These are phyloP conservation scores for Poronia punctata DNA, from an alignment of 495 filamentous ascomycete species.

Conservation along the genomic window DNA sequence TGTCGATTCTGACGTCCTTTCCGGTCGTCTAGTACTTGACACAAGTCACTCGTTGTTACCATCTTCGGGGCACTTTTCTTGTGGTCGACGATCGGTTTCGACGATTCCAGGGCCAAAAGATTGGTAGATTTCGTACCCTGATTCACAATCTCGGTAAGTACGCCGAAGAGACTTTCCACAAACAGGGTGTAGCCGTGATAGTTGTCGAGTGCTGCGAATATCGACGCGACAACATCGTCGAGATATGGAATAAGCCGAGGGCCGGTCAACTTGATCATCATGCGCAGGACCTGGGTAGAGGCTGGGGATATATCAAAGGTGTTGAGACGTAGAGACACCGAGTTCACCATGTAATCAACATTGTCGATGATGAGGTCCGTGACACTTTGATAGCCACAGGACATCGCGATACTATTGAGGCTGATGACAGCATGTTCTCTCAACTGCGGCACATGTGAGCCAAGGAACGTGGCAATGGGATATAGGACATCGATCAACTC, in stretches of 20 bases:
- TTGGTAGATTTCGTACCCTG: slow-evolving; percentile 64
- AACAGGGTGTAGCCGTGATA: slow-evolving; percentile 90
- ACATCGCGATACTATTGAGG: slow-evolving; percentile 66
- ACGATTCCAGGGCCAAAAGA: slow-evolving; percentile 37
- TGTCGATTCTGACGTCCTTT: slow-evolving; percentile 32
- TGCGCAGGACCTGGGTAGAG: slow-evolving; percentile 80
- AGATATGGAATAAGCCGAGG: slow-evolving; percentile 76
- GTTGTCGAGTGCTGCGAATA: slow-evolving; percentile 84
- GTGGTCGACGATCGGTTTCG: slow-evolving; percentile 26
- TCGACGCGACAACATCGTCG: slow-evolving; percentile 81
- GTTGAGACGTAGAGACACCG: slow-evolving; percentile 81
- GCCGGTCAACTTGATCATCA: slow-evolving; percentile 90
- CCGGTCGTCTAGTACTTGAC: slow-evolving; percentile 21
- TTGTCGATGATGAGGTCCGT: slow-evolving; percentile 83
- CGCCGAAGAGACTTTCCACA: slow-evolving; percentile 77
- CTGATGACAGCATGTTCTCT: slow-evolving; percentile 78
- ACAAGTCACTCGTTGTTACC: slow-evolving; percentile 23
- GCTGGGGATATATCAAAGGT: slow-evolving; percentile 87
- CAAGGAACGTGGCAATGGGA: slow-evolving; percentile 79
- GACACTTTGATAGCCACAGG: slow-evolving; percentile 69
- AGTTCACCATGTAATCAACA: slow-evolving; percentile 93
- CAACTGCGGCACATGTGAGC: slow-evolving; percentile 58
- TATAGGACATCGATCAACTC: slow-evolving; percentile 91
- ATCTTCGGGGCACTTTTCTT: slow-evolving; percentile 23
- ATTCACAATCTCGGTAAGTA: slow-evolving; percentile 71